Evolutionary conservation across 768 basidiomycete genomes (phyloP), one percentile per base, ranked within the genome.

Genomic region (Nevesoporus exiguus): DNA sequence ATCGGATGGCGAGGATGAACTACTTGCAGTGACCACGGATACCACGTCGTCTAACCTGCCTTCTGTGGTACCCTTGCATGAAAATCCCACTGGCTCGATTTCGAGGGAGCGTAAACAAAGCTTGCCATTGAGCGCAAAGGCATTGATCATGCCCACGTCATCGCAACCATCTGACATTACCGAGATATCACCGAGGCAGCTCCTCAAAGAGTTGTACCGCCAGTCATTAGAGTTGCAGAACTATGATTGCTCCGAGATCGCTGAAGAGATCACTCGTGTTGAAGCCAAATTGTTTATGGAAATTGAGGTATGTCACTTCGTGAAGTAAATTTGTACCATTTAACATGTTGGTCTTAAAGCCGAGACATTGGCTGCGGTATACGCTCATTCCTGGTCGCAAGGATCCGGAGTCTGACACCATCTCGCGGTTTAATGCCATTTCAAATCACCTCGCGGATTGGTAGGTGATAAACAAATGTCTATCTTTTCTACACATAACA

Each of bases 401-500:
- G 65, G 79, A 83, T 49, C 75, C 79, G 15, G 79, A 82, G 57
- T 76, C 71, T 14, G 88, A 90, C 59, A 79, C 89, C 2, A 90
- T 95, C 44, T 80, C 81, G 7, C 76, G 80, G 21, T 90, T 90
- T 61, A 90, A 88, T 56, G 73, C 76, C 7, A 76, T 90, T 57
- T 90, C 91, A 47, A 93, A 93, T 68, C 88, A 89, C 66, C 74
- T 96, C 31, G 90, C 86, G 8, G 82, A 86, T 63, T 95, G 92
- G 93, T 90, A 61, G 47, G 80, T 70, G 45, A 34, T 14, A 19
- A 1, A 7, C 29, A 41, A 22, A 7, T 22, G 21, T 41, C 5
- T 22, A 27, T 44, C 5, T 52, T 15, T 19, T 41, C 34, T n/a
- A 33, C 5, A 33, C 17, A 29, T 61, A 52, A 61, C 46, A 33